Conservation (phyloP, 345 rosid species). For the Eucalyptus paniculata region DNA sequence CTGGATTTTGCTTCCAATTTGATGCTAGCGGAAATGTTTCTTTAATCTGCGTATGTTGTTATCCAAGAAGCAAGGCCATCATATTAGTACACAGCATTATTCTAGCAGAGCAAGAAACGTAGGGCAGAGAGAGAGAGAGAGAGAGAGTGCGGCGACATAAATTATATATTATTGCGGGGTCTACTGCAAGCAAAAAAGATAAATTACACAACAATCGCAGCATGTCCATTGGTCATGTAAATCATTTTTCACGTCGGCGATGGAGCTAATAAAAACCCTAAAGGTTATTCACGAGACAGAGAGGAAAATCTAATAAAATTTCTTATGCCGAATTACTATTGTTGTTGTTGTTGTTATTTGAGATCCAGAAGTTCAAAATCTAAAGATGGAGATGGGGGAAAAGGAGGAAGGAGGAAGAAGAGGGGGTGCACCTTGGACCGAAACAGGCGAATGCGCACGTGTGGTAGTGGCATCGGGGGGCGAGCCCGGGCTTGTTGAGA, state of each 20-base stretch:
- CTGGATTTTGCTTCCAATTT: not conserved
- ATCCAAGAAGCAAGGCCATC: not conserved
- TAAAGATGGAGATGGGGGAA: not conserved
- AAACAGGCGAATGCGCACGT: not conserved
- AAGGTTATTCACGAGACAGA: not conserved
- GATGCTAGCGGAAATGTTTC: not conserved
- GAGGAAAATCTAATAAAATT: not conserved
- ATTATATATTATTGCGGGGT: not conserved
- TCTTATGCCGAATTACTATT: not conserved
- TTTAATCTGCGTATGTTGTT: not conserved
- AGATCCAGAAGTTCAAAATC: not conserved
- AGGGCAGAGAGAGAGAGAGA: not conserved
- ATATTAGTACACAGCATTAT: not conserved
- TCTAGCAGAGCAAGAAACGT: not conserved
- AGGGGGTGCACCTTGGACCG: not conserved
- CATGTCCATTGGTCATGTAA: not conserved
- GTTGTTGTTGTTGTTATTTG: not conserved
- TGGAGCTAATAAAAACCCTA: not conserved
- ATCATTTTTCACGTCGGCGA: not conserved
- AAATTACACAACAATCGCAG: not conserved
- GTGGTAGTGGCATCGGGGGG: not conserved
- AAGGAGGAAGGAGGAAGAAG: not conserved
- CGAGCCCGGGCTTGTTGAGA: not conserved
- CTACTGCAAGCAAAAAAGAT: not conserved
- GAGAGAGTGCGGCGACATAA: not conserved